Base-by-base conservation (phyloP, 352 stramenopile genomes). In the Blastocystis sp. region DNA sequence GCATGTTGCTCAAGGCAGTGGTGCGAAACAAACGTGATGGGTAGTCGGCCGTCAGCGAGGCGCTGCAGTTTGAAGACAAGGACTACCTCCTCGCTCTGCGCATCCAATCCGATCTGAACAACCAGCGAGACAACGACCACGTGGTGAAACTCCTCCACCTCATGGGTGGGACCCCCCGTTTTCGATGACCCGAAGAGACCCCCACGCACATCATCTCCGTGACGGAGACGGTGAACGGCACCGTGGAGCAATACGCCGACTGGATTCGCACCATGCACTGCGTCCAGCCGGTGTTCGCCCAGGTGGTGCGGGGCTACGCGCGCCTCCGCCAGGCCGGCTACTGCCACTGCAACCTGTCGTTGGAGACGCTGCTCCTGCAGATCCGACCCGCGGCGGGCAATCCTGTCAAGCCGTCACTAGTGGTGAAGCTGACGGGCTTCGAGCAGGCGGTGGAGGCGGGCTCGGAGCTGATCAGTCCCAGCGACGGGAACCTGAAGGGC, bases 61-160 rank as follows among this genome's bases (percentile, higher is more conserved):
- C 52, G n/a, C 41, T 69, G 4, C 74, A 69, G 43, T 84, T 84
- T 41, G 74, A 84, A 1, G 52, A 84, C 23, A 84, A 84, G n/a
- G 74, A 84, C 53, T 70, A 69, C 14, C 74, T 59, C 34, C 74
- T 41, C 17, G 74, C 53, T 2, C 61, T 84, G n/a, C 74, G 52
- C 10, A 66, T 84, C 28, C 74, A 84, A 70, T 52, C 53, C 17
- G 71, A 81, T 81, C 74, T 84, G 2, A 66, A 67, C 21, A 67
- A 66, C 34, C 53, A 45, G 10, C 52, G 52, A 28, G 74, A 48
- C 34, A 84, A 67, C 66, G 7, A 21, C 2, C 53, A 84, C 45
- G 74, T 84, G 1, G 52, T 84, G 11, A 67, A 66, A 69, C 74
- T 84, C 40, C 45, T 40, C 11, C 74, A 84, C 45, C 74, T 84